phyloP scores from a whole-genome alignment of 176 grass and related monocot genomes.

The Stipa capillata region DNA sequence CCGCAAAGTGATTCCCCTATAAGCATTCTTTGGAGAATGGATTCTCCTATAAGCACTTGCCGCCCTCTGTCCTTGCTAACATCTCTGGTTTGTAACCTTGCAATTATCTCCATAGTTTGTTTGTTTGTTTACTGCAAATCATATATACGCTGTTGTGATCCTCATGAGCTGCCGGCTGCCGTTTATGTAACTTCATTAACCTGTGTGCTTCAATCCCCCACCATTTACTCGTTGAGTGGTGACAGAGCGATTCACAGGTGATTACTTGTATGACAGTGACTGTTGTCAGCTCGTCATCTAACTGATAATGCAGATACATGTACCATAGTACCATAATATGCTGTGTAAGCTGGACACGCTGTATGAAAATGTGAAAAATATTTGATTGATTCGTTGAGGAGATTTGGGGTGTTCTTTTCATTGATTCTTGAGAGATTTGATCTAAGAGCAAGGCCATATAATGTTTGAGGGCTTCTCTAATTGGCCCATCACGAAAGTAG shows the following conservation, averaged over 20 bases:
- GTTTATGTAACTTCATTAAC: background rate
- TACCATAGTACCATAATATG: background rate
- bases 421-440: background rate
- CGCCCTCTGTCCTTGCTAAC: background rate
- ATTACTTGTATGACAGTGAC: background rate
- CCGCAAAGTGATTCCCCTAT: background rate
- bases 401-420: background rate
- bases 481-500: background rate
- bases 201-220: background rate
- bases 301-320: background rate
- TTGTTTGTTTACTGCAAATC: background rate
- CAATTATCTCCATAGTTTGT: background rate
- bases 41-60: background rate
- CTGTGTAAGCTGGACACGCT: background rate
- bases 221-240: background rate
- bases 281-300: background rate
- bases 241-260: too few species aligned
- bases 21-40: background rate
- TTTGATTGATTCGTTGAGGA: background rate
- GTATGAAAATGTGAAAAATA: background rate
- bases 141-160: background rate
- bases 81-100: background rate
- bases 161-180: background rate
- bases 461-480: background rate
- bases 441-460: background rate